These are phyloP conservation scores for Eimeria falciformis DNA, from an alignment of 169 alveolate species.

Conservation along the genomic window DNA sequence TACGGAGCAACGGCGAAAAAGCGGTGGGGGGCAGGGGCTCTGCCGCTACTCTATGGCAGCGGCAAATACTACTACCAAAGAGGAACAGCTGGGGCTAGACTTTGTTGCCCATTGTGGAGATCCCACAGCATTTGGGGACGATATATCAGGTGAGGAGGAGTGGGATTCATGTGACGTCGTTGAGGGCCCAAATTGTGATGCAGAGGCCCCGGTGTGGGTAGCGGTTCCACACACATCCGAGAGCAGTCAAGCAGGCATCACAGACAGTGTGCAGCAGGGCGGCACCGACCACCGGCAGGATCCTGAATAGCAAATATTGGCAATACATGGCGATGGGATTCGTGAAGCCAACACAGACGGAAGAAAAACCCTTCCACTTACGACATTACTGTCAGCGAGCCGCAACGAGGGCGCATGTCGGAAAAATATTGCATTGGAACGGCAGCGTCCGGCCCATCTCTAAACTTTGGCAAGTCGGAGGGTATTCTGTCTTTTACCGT, in stretches of 20 bases:
- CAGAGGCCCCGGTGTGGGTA: slow-evolving; percentile 50
- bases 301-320: too few species aligned
- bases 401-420: too few species aligned
- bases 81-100: neutral
- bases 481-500: too few species aligned
- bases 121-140: slow-evolving; percentile 34
- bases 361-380: too few species aligned
- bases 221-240: neutral
- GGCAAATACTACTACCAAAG: neutral
- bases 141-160: neutral
- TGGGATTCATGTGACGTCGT: slow-evolving; percentile 53
- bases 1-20: neutral
- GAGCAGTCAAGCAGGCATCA: slow-evolving; percentile 17
- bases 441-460: too few species aligned
- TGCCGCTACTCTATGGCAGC: neutral
- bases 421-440: too few species aligned
- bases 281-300: too few species aligned
- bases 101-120: neutral
- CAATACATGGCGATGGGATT: neutral
- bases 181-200: slow-evolving; percentile 15
- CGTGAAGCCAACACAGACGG: neutral
- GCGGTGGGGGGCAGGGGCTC: neutral
- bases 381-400: too few species aligned
- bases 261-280: too few species aligned
- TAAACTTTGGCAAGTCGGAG: too few species aligned